phyloP scores from a whole-genome alignment of 164 flowering plant species.

The Litsea cubeba region DNA sequence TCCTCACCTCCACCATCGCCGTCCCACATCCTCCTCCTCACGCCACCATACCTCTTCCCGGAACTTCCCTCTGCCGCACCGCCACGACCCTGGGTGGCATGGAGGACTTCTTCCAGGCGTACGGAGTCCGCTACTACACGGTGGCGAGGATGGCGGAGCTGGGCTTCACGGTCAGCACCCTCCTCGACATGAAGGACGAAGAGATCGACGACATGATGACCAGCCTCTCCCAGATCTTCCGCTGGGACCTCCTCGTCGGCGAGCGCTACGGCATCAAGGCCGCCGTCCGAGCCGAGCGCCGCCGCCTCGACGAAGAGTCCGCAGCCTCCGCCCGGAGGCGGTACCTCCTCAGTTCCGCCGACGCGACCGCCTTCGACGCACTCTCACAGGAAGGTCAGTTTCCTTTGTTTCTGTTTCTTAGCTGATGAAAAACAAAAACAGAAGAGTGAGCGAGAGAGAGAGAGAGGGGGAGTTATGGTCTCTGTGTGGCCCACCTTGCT shows the following conservation, averaged over 20 bases:
- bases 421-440: no score
- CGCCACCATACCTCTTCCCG: neutral
- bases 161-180: slow-evolving; percentile 87
- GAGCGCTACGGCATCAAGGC: slow-evolving; percentile 94
- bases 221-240: slow-evolving; percentile 69
- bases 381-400: slow-evolving; percentile 90
- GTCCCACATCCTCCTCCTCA: neutral
- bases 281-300: slow-evolving; percentile 83
- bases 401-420: neutral
- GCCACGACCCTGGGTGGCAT: slow-evolving; percentile 51
- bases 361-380: slow-evolving; percentile 57
- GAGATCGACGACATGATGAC: slow-evolving; percentile 97
- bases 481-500: no score
- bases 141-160: slow-evolving; percentile 87
- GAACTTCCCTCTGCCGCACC: slow-evolving; percentile 19
- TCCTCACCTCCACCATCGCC: neutral
- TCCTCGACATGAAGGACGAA: slow-evolving; percentile 82
- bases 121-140: slow-evolving; percentile 77
- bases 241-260: slow-evolving; percentile 89
- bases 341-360: slow-evolving; percentile 23
- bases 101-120: slow-evolving; percentile 79
- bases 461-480: no score
- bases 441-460: no score
- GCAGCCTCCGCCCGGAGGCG: slow-evolving; percentile 19
- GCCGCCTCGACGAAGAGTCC: slow-evolving; percentile 35